Evolutionary conservation across 306 rosid species (phyloP).

Genomic region (Luffa aegyptiaca): DNA sequence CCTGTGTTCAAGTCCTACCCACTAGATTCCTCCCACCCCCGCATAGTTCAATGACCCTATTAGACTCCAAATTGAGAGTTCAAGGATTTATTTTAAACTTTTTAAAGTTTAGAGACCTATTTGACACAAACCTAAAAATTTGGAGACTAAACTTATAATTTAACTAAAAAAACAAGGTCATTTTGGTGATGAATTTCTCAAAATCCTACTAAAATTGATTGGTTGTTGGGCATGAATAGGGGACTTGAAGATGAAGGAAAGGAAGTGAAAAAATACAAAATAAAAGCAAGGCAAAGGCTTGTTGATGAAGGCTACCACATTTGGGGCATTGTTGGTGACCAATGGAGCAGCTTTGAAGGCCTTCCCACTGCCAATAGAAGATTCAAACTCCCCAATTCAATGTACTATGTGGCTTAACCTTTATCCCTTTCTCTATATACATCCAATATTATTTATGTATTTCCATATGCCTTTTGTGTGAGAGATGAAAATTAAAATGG

Average conservation of each 20-base stretch:
- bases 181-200: too few relatives aligned
- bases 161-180: too few relatives aligned
- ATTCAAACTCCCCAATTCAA: slow-evolving; percentile 59
- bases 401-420: slow-evolving; percentile 28
- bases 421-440: background rate
- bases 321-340: slow-evolving; percentile 61
- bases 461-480: background rate
- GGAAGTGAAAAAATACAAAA: slow-evolving; percentile 37
- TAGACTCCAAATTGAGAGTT: too few relatives aligned
- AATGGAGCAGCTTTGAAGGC: slow-evolving; percentile 62
- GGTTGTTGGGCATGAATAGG: slow-evolving; percentile 16
- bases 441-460: background rate
- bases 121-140: too few relatives aligned
- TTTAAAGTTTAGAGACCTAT: too few relatives aligned
- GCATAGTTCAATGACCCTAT: too few relatives aligned
- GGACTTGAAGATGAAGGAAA: slow-evolving; percentile 46
- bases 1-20: too few relatives aligned
- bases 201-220: background rate
- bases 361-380: slow-evolving; percentile 40
- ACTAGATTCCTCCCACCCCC: too few relatives aligned
- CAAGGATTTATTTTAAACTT: too few relatives aligned
- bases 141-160: background rate
- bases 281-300: slow-evolving; percentile 28
- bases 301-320: slow-evolving; percentile 44
- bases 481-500: background rate